Evolutionary conservation across 192 early-diverging fungal genomes (phyloP), one percentile per base, ranked within the genome.

Genomic region (Allomyces macrogynus): DNA sequence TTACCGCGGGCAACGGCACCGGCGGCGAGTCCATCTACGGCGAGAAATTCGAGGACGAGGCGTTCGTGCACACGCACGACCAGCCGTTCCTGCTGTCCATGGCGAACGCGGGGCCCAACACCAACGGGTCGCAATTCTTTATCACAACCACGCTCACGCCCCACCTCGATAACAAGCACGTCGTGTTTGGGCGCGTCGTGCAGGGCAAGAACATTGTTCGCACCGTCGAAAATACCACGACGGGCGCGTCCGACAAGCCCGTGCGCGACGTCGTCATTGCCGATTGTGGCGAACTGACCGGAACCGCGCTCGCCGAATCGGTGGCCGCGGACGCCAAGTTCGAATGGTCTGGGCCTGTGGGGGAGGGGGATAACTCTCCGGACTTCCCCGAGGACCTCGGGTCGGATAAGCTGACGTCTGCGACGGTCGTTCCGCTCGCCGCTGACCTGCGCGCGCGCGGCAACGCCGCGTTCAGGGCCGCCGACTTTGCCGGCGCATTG

Each of bases 51-150:
- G 64, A 61, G 70, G 88, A 90, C 68, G 88, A 90, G 71, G 85
- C 84, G 75, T 90, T 90, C 70, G 66, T 76, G 26, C 72, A 84
- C 62, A 81, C 81, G 74, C 88, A 88, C 66, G 79, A 78, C 11
- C 70, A 68, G 27, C 80, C 83, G 14, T 82, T 84, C 65, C 71
- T 86, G 25, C 67, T 89, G 49, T 88, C 86, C n/a, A 88, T 89
- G 88, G 87, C 89, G 65, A 89, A 89, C 61, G 86, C 88, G 26
- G 89, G 88, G 9, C 66, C 72, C 40, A 79, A 81, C 44, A 90
- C 88, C 62, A 90, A 90, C 65, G 89, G 89, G 27, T 89, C 87
- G 57, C 89, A 90, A 75, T 89, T 89, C 76, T 89, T 90, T 61
- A 83, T 89, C 61, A 87, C 84, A 23, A 88, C 86, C 14, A 80